Base-by-base conservation (phyloP, 352 stramenopile species). In the Phytophthora hybrid region DNA sequence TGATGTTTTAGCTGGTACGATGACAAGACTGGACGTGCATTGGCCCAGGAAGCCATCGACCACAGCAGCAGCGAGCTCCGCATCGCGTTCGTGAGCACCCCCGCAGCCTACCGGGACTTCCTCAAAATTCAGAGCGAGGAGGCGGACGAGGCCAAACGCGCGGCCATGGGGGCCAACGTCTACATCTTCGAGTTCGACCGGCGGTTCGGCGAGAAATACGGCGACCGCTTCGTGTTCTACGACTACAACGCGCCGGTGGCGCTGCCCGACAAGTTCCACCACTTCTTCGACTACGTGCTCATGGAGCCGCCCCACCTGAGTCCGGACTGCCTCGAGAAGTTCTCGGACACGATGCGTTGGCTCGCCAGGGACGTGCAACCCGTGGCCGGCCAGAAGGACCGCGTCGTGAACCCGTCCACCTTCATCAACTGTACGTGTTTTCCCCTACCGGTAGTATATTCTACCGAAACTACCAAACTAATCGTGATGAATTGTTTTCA, bases 201-300 rank as follows among this genome's bases (percentile, higher is more conserved):
- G n/a, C 72, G 80, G 7, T 87, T 87, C 44, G 74, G 76, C 5
- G 78, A 82, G 53, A 87, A 85, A 53, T 87, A 87, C 62, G 75
- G 73, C 47, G 71, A 81, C 18, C 75, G 68, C n/a, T 87, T 82
- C 60, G 76, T 59, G 37, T 87, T 87, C 57, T 87, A 85, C 58
- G 80, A 87, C 66, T 87, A 85, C 73, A 87, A 87, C 32, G 49
- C 75, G 16, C 80, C 80, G 13, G 76, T 70, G 19, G 65, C 78
- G 9, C 41, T 87, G 26, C 76, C 80, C 2, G 69, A 74, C 23
- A 83, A 80, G 62, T 87, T 87, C 54, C 76, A 87, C 57, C 75
- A 87, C 57, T 87, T 85, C 62, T 87, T 87, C 37, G 78, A 85
- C 66, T 87, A 85, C 57, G 74, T 87, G 52, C 63, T 87, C 19